Conservation (phyloP, 257 asterid genomes). For the Petunia secreta region DNA sequence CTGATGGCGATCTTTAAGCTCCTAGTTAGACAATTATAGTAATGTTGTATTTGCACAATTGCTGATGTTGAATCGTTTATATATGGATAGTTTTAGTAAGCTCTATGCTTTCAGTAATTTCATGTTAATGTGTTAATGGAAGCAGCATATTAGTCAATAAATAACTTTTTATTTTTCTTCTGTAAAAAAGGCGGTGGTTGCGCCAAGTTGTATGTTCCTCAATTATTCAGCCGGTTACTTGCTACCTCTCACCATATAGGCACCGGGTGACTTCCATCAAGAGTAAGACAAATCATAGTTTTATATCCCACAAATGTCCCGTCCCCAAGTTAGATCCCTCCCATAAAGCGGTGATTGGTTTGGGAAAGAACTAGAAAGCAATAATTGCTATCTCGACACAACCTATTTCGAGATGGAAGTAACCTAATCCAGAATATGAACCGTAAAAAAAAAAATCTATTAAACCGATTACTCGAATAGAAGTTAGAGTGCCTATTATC, state of each 20-base stretch:
- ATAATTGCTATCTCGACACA: neutral
- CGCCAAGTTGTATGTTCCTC: too few relatives aligned
- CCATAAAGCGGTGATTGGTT: neutral
- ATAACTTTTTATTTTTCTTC: too few relatives aligned
- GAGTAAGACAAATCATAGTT: too few relatives aligned
- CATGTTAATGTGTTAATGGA: neutral
- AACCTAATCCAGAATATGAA: neutral
- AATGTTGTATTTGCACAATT: neutral
- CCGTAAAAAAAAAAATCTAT: neutral
- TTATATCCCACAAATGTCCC: too few relatives aligned
- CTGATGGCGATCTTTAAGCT: neutral
- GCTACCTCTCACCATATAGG: too few relatives aligned
- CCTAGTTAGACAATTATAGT: slow-evolving; percentile 1
- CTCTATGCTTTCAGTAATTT: neutral
- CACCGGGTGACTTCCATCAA: too few relatives aligned
- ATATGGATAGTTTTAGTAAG: neutral
- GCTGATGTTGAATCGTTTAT: too few relatives aligned
- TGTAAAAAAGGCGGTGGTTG: too few relatives aligned
- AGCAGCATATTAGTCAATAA: neutral
- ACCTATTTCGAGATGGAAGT: too few relatives aligned
- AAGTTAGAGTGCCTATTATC: neutral
- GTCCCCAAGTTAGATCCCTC: neutral
- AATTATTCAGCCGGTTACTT: too few relatives aligned
- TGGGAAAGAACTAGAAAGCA: neutral
- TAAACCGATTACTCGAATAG: neutral